These are phyloP conservation scores for Alliaria petiolata DNA, from an alignment of 345 rosid species.

Conservation along the genomic window DNA sequence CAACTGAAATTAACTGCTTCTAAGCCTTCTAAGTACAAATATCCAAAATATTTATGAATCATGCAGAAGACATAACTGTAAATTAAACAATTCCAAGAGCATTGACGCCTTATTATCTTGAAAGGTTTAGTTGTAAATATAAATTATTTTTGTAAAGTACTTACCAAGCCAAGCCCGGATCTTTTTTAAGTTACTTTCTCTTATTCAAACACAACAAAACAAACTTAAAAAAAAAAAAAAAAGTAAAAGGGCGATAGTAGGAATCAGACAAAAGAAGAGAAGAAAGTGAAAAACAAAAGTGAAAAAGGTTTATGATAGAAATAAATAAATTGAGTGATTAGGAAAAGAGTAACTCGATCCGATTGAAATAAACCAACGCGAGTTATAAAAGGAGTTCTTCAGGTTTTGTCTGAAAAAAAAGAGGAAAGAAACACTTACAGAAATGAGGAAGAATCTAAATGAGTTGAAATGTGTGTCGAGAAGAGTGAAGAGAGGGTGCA, in stretches of 20 bases:
- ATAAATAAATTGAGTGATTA: neutral
- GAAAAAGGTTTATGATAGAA: neutral
- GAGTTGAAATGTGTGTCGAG: conserved; percentile 2
- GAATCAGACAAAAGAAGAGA: conserved; percentile 8
- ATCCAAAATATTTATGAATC: neutral
- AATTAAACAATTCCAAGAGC: neutral
- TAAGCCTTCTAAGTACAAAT: too few species aligned
- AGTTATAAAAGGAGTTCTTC: neutral
- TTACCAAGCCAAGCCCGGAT: neutral
- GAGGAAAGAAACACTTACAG: neutral
- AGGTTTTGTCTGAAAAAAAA: neutral
- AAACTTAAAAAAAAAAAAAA: too few species aligned
- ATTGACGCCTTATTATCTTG: neutral
- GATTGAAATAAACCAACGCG: neutral
- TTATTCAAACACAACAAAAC: neutral
- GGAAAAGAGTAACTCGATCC: conserved; percentile 6
- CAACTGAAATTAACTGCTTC: neutral
- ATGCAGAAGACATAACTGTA: neutral
- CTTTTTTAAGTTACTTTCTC: neutral
- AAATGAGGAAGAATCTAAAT: conserved; percentile 13
- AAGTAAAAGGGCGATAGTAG: neutral
- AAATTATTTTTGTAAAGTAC: neutral
- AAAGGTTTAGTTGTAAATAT: neutral
- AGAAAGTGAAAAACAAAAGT: too few species aligned
- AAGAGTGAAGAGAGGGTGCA: neutral